Conservation (phyloP, 2,329 filamentous ascomycete genomes). For the Trichoderma oligosporum region DNA sequence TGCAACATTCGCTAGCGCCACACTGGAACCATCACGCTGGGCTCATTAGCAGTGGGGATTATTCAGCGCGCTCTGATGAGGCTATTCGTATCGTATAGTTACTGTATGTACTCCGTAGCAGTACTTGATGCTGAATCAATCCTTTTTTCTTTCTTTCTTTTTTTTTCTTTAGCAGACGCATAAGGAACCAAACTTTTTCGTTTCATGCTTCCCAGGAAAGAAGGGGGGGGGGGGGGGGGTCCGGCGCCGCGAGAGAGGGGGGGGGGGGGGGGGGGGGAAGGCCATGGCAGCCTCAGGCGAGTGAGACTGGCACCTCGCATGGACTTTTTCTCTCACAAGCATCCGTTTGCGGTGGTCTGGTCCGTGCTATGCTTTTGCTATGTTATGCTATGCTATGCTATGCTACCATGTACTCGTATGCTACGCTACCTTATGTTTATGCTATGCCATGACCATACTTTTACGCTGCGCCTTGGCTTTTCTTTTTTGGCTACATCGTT, state of each 20-base stretch:
- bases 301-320: too few relatives aligned
- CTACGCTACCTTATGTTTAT: too few relatives aligned
- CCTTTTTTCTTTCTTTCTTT: not conserved
- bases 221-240: not conserved
- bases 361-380: slow-evolving; percentile 9
- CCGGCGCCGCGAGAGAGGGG: not conserved
- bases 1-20: slow-evolving; percentile 31
- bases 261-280: not conserved
- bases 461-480: not conserved
- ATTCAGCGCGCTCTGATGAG: too few relatives aligned
- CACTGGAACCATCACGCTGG: slow-evolving; percentile 31
- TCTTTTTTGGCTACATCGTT: not conserved
- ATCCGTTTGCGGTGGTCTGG: slow-evolving; percentile 11
- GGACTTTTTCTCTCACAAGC: too few relatives aligned
- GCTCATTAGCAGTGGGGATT: slow-evolving; percentile 23
- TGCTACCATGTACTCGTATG: too few relatives aligned
- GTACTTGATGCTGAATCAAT: too few relatives aligned
- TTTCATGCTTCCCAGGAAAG: not conserved
- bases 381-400: not conserved
- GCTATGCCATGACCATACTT: not conserved
- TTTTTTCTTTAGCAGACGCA: not conserved
- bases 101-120: too few relatives aligned
- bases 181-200: not conserved
- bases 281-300: too few relatives aligned
- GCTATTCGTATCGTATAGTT: too few relatives aligned